These are phyloP conservation scores for Schoenoplectus triqueter DNA, from an alignment of 202 grass and related monocot species.

Conservation along the genomic window DNA sequence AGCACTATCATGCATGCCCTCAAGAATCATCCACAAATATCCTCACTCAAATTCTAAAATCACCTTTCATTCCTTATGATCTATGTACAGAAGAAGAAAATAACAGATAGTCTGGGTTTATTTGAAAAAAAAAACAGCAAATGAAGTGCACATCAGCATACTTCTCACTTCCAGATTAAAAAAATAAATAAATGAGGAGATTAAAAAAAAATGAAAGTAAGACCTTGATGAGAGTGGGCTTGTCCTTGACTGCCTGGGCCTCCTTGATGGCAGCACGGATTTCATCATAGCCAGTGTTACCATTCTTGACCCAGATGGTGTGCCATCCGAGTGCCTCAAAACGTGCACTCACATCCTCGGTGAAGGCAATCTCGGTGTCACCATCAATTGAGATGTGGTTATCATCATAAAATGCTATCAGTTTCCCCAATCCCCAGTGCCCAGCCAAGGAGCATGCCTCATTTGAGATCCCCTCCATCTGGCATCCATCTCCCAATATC, in stretches of 20 bases:
- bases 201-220: slow-evolving; percentile 26
- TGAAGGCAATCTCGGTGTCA: slow-evolving; percentile 86
- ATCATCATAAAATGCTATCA: slow-evolving; percentile 84
- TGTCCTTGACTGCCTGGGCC: slow-evolving; percentile 75
- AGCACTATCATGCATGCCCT: not conserved
- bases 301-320: slow-evolving; percentile 90
- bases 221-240: slow-evolving; percentile 83
- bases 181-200: not conserved
- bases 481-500: slow-evolving; percentile 75
- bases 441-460: slow-evolving; percentile 70
- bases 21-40: not conserved
- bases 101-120: no score
- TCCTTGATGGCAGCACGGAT: slow-evolving; percentile 79
- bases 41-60: not conserved
- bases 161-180: not conserved
- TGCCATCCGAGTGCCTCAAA: slow-evolving; percentile 87
- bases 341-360: slow-evolving; percentile 67
- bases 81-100: no score
- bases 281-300: slow-evolving; percentile 70
- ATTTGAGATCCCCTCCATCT: slow-evolving; percentile 87
- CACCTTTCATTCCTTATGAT: no score
- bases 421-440: slow-evolving; percentile 84
- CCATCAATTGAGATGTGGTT: slow-evolving; percentile 91
- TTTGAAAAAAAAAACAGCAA: no score
- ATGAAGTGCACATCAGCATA: not conserved